These are phyloP conservation scores for Lathyrus sativus DNA, from an alignment of 306 rosid species.

Conservation along the genomic window DNA sequence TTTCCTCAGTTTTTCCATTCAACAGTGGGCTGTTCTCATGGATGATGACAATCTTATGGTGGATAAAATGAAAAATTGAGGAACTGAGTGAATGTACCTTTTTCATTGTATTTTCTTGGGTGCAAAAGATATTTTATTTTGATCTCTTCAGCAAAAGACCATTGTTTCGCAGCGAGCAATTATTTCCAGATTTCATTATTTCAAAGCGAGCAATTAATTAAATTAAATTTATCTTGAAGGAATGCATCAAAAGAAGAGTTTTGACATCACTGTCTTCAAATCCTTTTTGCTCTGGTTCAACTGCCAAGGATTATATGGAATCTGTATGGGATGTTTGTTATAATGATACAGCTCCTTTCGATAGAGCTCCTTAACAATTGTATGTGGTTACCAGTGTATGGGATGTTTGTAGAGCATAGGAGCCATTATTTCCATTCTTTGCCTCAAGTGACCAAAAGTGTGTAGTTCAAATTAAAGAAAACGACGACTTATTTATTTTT, in stretches of 20 bases:
- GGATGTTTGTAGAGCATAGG: not conserved
- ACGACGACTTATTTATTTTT: not conserved
- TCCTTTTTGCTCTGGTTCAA: conserved; percentile 64
- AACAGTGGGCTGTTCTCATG: too few species aligned
- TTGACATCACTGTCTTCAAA: conserved; percentile 60
- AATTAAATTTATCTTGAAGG: conserved; percentile 57
- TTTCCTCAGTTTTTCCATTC: too few species aligned
- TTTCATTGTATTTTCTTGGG: too few species aligned
- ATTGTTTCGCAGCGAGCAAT: not conserved
- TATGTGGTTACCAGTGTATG: conserved; percentile 5
- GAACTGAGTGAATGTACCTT: too few species aligned
- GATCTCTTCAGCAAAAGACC: not conserved
- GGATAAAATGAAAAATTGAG: too few species aligned
- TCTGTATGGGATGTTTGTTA: conserved; percentile 91
- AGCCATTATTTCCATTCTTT: conserved; percentile 35
- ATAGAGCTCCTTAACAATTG: conserved; percentile 66
- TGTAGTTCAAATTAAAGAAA: conserved; percentile 27
- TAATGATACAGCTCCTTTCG: conserved; percentile 80
- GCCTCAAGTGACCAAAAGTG: conserved; percentile 15
- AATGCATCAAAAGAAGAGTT: conserved; percentile 82
- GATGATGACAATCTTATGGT: too few species aligned
- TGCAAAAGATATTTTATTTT: too few species aligned
- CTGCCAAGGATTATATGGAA: conserved; percentile 84
- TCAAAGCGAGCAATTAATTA: not conserved
- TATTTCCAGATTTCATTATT: not conserved